Conservation (phyloP, 2,329 filamentous ascomycete genomes). For the Nemania sp. region DNA sequence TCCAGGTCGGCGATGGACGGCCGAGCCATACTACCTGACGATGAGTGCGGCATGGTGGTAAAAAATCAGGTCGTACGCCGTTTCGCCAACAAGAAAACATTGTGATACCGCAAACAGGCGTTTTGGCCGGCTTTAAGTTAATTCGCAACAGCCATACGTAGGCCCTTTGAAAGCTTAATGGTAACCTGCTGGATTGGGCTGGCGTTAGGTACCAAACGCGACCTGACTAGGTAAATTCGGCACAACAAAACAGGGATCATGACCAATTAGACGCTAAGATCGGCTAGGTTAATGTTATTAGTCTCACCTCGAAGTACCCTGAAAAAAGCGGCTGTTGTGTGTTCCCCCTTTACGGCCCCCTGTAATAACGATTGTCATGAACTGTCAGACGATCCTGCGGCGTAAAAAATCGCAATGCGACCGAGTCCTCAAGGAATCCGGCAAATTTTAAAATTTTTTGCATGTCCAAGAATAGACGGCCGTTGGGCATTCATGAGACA, state of each 20-base stretch:
- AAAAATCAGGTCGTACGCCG: neutral
- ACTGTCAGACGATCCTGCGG: slow-evolving; percentile 27
- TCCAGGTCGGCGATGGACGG: slow-evolving; percentile 25
- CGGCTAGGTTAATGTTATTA: slow-evolving; percentile 24
- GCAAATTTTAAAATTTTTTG: slow-evolving; percentile 13
- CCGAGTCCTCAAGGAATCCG: slow-evolving; percentile 12
- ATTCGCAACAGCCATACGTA: neutral
- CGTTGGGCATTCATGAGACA: slow-evolving; percentile 14
- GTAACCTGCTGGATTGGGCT: slow-evolving; percentile 26
- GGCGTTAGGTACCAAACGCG: slow-evolving; percentile 27
- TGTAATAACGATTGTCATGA: slow-evolving; percentile 21
- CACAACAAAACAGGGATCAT: slow-evolving; percentile 17
- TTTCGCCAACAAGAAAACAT: slow-evolving; percentile 15
- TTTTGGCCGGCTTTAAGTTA: slow-evolving; percentile 21
- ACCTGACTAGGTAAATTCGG: slow-evolving; percentile 26
- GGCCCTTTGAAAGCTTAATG: neutral
- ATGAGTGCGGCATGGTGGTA: slow-evolving; percentile 20
- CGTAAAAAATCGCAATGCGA: slow-evolving; percentile 4
- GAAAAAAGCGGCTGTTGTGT: slow-evolving; percentile 3
- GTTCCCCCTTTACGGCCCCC: slow-evolving; percentile 22
- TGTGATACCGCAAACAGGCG: slow-evolving; percentile 1
- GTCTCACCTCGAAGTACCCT: slow-evolving; percentile 19
- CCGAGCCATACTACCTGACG: slow-evolving; percentile 19
- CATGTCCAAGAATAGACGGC: slow-evolving; percentile 19
- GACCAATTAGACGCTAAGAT: slow-evolving; percentile 23